Conservation (phyloP, 2,329 filamentous ascomycete genomes). For the Talaromyces sp. region DNA sequence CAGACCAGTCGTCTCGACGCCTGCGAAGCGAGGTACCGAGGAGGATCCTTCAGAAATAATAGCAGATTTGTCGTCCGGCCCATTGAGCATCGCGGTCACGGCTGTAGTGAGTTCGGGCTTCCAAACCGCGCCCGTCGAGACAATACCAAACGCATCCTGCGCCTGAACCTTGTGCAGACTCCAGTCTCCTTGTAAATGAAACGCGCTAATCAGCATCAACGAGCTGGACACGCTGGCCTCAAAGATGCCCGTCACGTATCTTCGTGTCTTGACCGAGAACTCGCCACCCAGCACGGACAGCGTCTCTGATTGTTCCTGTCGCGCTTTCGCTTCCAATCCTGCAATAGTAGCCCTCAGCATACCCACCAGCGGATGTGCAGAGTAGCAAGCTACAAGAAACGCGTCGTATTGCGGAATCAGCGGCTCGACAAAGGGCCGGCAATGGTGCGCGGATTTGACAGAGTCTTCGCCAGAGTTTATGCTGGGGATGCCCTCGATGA, state of each 20-base stretch:
- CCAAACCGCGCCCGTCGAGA: slow-evolving; percentile 85
- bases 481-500: slow-evolving; percentile 57
- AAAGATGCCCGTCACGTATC: slow-evolving; percentile 75
- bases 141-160: slow-evolving; percentile 66
- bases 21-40: slow-evolving; percentile 58
- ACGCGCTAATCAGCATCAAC: slow-evolving; percentile 50
- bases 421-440: slow-evolving; percentile 52
- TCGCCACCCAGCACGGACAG: neutral
- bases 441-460: slow-evolving; percentile 56
- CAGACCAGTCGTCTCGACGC: slow-evolving; percentile 77
- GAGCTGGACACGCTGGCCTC: slow-evolving; percentile 71
- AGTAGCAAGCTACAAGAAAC: slow-evolving; percentile 87
- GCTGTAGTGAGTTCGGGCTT: slow-evolving; percentile 65
- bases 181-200: slow-evolving; percentile 21
- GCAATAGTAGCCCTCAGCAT: slow-evolving; percentile 48
- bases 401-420: slow-evolving; percentile 53
- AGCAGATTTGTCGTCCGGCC: slow-evolving; percentile 20
- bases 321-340: slow-evolving; percentile 14
- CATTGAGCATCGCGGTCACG: slow-evolving; percentile 61
- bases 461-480: slow-evolving; percentile 76
- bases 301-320: slow-evolving; percentile 2
- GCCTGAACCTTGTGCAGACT: slow-evolving; percentile 34
- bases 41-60: neutral
- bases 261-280: slow-evolving; percentile 24
- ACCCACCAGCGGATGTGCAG: slow-evolving; percentile 71